A percentile compares a stretch with the other conserved stretches of the same genome.
Conservation (phyloP, 2,329 filamentous ascomycete genomes). For the Verticillium dahliae region DNA sequence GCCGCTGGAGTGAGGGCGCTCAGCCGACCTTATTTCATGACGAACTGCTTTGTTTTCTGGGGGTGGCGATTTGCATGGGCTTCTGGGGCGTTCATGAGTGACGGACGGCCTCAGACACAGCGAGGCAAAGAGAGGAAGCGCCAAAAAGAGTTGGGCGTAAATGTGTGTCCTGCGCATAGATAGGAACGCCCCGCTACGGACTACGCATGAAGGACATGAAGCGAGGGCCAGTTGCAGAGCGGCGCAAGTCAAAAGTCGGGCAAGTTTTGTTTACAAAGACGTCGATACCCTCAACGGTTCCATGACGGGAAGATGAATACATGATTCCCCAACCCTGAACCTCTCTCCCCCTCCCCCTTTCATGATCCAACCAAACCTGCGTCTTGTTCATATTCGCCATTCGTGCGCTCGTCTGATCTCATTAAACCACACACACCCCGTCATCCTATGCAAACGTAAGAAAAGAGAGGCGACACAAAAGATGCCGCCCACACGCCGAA, state of each 20-base stretch:
- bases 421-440: background rate
- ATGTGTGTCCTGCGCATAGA: background rate
- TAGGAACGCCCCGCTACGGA: background rate
- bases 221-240: background rate
- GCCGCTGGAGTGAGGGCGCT: constrained; percentile 7
- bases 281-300: background rate
- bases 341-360: background rate
- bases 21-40: background rate
- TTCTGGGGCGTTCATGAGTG: too few relatives aligned
- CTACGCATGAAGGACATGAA: background rate
- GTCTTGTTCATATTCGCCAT: background rate
- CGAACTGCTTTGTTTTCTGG: background rate
- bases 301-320: background rate
- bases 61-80: background rate
- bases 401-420: background rate
- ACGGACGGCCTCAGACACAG: too few relatives aligned
- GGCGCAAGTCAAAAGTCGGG: background rate
- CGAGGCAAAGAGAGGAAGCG: too few relatives aligned
- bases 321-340: too few relatives aligned
- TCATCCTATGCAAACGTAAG: background rate
- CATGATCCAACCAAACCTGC: background rate
- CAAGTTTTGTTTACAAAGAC: background rate
- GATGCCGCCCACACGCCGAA: background rate
- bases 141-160: background rate
- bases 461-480: background rate